These are phyloP conservation scores for Rhexocercosporidium sp. DNA, from an alignment of 2,329 filamentous ascomycete species.

Conservation along the genomic window DNA sequence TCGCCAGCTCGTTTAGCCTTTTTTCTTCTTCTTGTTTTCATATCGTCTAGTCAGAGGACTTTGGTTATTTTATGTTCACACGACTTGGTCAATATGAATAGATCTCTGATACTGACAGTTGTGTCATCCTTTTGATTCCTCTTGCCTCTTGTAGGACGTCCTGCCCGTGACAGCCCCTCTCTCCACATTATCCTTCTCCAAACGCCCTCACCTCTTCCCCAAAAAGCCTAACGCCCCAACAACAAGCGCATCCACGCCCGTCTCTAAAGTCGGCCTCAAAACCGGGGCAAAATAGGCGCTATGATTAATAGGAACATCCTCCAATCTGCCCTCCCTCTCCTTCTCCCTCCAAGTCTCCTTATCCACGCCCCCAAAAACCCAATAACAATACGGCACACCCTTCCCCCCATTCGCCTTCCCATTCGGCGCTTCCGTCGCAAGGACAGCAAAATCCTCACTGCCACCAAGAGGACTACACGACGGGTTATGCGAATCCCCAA, in stretches of 20 bases:
- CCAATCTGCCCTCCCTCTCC: conserved; percentile 22
- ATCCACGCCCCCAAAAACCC: conserved; percentile 51
- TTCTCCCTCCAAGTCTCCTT: conserved; percentile 21
- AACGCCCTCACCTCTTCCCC: background rate
- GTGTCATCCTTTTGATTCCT: too few species aligned
- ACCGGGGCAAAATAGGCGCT: conserved; percentile 62
- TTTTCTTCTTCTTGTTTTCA: too few species aligned
- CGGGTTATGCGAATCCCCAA: conserved; percentile 29
- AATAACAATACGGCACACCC: conserved; percentile 41
- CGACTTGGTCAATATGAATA: too few species aligned
- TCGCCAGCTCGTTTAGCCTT: too few species aligned
- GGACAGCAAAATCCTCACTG: conserved; percentile 46
- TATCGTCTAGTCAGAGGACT: too few species aligned
- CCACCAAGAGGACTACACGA: conserved; percentile 24
- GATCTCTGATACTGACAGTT: too few species aligned
- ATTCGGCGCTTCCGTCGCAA: conserved; percentile 50
- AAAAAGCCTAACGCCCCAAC: conserved; percentile 56
- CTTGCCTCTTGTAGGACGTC: too few species aligned
- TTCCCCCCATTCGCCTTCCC: conserved; percentile 28
- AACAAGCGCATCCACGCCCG: conserved; percentile 56
- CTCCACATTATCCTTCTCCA: background rate
- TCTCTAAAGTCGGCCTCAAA: conserved; percentile 61
- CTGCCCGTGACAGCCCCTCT: background rate
- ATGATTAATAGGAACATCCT: conserved; percentile 58
- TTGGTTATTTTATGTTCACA: too few species aligned